Evolutionary conservation across 257 asterid genomes (phyloP), one percentile per base, ranked within the genome.

Genomic region (Nicotiana obtusifolia): DNA sequence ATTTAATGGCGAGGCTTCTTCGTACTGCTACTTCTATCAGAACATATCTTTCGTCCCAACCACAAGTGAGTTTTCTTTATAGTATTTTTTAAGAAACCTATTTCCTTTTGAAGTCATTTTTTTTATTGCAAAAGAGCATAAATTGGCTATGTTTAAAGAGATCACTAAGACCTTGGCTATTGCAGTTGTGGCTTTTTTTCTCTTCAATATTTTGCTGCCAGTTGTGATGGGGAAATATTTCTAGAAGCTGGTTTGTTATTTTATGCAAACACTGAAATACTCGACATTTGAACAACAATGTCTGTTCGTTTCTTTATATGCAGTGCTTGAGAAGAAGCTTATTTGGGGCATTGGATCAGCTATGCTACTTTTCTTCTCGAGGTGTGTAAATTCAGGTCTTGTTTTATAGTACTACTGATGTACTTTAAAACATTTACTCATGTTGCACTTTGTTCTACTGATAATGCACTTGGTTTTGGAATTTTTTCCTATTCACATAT

Each of bases 1-100:
- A 41, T 2, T 26, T 19, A 52, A 93, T 93, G 97, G 91, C 97
- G 81, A 86, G 93, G 87, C 80, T 93, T 80, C 84, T 90, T 59
- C 88, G 95, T 24, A 86, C 76, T 84, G 80, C 89, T 78, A 82
- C 89, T 81, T 86, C 73, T 75, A 83, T 93, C 81, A 85, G 89
- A 30, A 81, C 87, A 61, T 75, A 86, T 54, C 86, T 89, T 57
- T 87, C 87, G 11, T 86, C 77, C 6, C 81, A 81, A 57, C 73
- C 71, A 10, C 47, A 44, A 64, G 84, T 82, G 83, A 19, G 90
- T 85, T 52, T 85, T 52, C 37, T 41, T 41, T 41, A 41, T 7
- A n/a, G n/a, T n/a, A 1, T 41, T 41, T 41, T 41, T 41, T 41
- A 41, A 41, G 49, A 41, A 41, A 41, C 13, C 49, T 41, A 41